Evolutionary conservation across 441 rosid genomes (phyloP), one percentile per base, ranked within the genome.

Genomic region (Kokia cookei): DNA sequence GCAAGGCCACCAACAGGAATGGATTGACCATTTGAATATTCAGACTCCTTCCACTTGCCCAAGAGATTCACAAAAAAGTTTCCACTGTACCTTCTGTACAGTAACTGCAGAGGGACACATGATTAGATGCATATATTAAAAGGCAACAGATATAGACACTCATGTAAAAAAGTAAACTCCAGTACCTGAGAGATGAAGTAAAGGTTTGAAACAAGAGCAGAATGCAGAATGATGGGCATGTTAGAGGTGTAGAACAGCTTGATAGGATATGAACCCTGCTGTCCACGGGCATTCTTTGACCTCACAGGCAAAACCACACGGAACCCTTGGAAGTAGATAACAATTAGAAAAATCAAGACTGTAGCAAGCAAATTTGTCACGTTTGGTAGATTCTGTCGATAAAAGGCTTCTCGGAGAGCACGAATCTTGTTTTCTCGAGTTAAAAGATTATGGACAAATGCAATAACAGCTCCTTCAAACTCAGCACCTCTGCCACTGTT

Each of bases 401-500:
- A 95, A 74, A 95, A 95, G 15, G 98, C 99, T 75, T 95, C 96
- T 4, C 95, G 86, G 29, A 95, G 90, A 7, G 91, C 98, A 0
- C 93, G 91, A 37, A 91, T 92, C 65, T 95, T 95, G 82, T 95
- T 91, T 2, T 92, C 84, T 71, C 93, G 81, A 3, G 99, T 93
- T 71, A 95, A 89, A 51, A 95, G 82, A 68, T 90, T 83, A 79
- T 95, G 99, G 91, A 95, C 90, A 59, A 95, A 74, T 48, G 97
- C 97, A 72, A 95, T 91, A 32, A 94, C 92, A 67, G 96, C 98
- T 76, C 98, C 99, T 86, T 95, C 99, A 84, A 95, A 95, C 79
- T 95, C 97, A 69, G 99, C 98, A 51, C 99, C 99, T 15, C 99
- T 87, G 0, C 98, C 98, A 19, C 94, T 91, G 82, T 95, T 95